Conservation (phyloP, 129 eudicot genomes). For the Escallonia rubra region DNA sequence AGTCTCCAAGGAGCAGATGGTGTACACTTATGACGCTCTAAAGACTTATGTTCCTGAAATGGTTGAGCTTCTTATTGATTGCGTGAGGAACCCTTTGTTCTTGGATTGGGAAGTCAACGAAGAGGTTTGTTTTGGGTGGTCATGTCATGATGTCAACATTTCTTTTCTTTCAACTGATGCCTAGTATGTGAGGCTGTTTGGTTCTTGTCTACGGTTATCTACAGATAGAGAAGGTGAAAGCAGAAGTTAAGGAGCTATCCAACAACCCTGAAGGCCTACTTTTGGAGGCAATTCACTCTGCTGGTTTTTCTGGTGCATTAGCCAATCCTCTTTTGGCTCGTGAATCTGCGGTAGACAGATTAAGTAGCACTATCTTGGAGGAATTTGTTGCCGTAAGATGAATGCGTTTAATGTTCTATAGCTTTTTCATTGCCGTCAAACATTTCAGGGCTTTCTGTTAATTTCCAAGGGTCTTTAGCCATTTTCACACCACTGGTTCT, state of each 20-base stretch:
- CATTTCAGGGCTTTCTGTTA: too few relatives aligned
- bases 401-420: too few relatives aligned
- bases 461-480: background rate
- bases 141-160: background rate
- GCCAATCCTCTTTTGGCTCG: slow-evolving; percentile 50
- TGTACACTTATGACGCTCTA: slow-evolving; percentile 50
- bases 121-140: slow-evolving; percentile 23
- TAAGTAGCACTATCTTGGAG: slow-evolving; percentile 39
- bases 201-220: background rate
- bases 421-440: too few relatives aligned
- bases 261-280: slow-evolving; percentile 33
- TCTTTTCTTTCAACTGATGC: background rate
- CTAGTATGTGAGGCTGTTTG: background rate
- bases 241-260: slow-evolving; percentile 24
- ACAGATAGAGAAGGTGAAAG: slow-evolving; percentile 31
- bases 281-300: slow-evolving; percentile 45
- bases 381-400: slow-evolving; percentile 57
- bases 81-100: slow-evolving; percentile 55
- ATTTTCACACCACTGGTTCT: background rate
- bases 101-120: slow-evolving; percentile 63
- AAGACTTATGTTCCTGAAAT: slow-evolving; percentile 54
- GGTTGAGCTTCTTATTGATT: slow-evolving; percentile 54
- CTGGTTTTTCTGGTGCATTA: slow-evolving; percentile 36
- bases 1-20: slow-evolving; percentile 57
- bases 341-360: slow-evolving; percentile 32